Evolutionary conservation across 1,284 basidiomycete species (phyloP), one percentile per base, ranked within the genome.

Genomic region (Agaricales sp.): DNA sequence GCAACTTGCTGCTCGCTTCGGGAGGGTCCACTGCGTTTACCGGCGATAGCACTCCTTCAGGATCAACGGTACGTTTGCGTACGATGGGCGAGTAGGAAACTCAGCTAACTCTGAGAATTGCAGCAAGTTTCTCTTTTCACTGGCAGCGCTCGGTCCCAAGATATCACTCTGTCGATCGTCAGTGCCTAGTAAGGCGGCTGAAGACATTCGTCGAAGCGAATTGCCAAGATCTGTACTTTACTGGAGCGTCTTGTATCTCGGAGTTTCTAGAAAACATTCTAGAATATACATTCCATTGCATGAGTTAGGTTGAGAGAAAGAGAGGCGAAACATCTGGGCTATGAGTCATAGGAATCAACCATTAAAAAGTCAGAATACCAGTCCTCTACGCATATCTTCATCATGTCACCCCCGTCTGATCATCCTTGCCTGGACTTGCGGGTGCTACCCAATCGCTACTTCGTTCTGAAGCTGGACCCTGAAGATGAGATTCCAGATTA

Each of bases 391-490:
- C n/a, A n/a, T n/a, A n/a, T n/a, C n/a, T n/a, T 35, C n/a, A 35
- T 43, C 39, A 80, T 81, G 77, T 62, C 78, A 49, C 74, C 74
- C 53, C 71, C 72, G 38, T 64, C 67, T 20, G 60, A 64, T 46
- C 69, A 73, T 55, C 57, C 71, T 8, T 70, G 70, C 39, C 64
- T 81, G 23, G 65, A 72, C 52, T 66, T 85, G 12, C 61, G 73
- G 45, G 65, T 84, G 14, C 71, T 80, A 18, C 63, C 67, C 2
- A 69, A 73, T 48, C 63, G 69, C 3, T 86, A 82, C 63, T 78
- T 76, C 57, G 75, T 87, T 54, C 65, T 72, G 44, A 76, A 82
- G 61, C 59, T 77, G 26, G 57, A 63, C 20, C 39, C 51, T 51
- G 59, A 56, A 38, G 62, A 52, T 39, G 57, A 57, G 16, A 49